phyloP scores from a whole-genome alignment of 2,329 filamentous ascomycete genomes.

The Fusarium sp. region DNA sequence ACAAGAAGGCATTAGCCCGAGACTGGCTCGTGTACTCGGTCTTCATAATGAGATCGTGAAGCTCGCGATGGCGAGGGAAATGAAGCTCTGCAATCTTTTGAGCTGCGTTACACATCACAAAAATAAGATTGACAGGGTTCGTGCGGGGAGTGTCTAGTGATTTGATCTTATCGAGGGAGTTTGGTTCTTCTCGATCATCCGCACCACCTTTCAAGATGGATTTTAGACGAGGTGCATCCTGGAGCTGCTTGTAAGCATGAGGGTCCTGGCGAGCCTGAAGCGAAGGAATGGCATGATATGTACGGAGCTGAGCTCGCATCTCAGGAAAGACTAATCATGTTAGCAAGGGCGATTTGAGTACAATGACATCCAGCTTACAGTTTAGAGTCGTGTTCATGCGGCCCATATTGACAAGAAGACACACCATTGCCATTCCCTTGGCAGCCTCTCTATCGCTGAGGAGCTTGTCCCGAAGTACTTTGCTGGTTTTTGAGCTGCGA shows the following conservation, averaged over 20 bases:
- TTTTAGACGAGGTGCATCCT: conserved; percentile 94
- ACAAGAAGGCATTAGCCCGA: conserved; percentile 88
- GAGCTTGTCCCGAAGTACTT: conserved; percentile 96
- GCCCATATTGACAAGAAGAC: conserved; percentile 94
- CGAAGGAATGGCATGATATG: conserved; percentile 97
- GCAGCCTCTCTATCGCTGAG: conserved; percentile 91
- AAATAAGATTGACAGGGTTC: conserved; percentile 97
- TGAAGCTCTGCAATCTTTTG: conserved; percentile 93
- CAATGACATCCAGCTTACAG: conserved; percentile 67
- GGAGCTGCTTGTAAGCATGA: conserved; percentile 96
- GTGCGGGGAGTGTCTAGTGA: conserved; percentile 74
- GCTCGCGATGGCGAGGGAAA: conserved; percentile 86
- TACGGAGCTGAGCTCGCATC: conserved; percentile 97
- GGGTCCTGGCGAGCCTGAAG: conserved; percentile 94
- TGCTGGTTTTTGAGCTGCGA: conserved; percentile 98
- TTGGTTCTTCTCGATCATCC: conserved; percentile 87
- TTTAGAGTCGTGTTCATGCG: conserved; percentile 99
- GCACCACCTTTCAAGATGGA: conserved; percentile 97
- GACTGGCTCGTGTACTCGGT: conserved; percentile 83
- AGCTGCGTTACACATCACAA: conserved; percentile 90
- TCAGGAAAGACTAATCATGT: conserved; percentile 88
- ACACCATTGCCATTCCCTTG: conserved; percentile 99
- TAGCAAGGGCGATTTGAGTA: not conserved
- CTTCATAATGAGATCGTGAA: conserved; percentile 97
- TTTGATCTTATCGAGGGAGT: conserved; percentile 85